Percentiles rank a stretch among this genome's conserved stretches.
These are phyloP conservation scores for Scedosporium dehoogii DNA, from an alignment of 2,329 filamentous ascomycete genomes.

Conservation along the genomic window DNA sequence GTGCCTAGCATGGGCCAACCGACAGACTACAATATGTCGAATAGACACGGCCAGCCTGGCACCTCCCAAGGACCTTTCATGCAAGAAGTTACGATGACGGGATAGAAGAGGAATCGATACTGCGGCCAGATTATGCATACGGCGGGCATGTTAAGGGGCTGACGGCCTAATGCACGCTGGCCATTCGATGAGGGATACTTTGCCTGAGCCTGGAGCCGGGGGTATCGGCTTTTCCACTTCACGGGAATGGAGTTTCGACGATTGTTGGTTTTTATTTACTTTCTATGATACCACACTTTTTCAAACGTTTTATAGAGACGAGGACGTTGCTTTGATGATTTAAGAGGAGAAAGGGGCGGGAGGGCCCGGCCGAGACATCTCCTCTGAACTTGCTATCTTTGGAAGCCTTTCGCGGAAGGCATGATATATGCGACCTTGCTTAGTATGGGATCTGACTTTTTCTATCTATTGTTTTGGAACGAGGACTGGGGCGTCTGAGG, in stretches of 20 bases:
- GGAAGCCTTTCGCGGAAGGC: background rate
- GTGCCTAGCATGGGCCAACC: background rate
- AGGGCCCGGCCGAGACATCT: too few relatives aligned
- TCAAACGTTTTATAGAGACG: background rate
- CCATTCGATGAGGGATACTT: background rate
- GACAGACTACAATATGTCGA: background rate
- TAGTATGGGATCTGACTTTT: background rate
- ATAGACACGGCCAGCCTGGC: background rate
- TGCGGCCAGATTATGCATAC: too few relatives aligned
- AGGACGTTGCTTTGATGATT: background rate
- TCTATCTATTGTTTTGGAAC: background rate
- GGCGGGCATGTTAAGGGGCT: too few relatives aligned
- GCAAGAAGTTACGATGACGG: constrained; percentile 5
- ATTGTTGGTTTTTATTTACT: background rate
- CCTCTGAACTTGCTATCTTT: background rate
- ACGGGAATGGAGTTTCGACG: background rate
- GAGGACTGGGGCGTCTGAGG: background rate
- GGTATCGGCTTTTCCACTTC: background rate
- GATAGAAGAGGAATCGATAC: background rate
- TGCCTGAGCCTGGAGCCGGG: background rate
- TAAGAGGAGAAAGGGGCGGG: background rate
- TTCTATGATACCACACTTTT: background rate
- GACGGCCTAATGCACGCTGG: background rate
- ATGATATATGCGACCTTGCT: background rate
- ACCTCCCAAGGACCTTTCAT: background rate